A percentile compares a stretch with the other conserved stretches of the same genome.
These are phyloP conservation scores for Arthroderma sp. DNA, from an alignment of 2,329 filamentous ascomycete species.

Conservation along the genomic window DNA sequence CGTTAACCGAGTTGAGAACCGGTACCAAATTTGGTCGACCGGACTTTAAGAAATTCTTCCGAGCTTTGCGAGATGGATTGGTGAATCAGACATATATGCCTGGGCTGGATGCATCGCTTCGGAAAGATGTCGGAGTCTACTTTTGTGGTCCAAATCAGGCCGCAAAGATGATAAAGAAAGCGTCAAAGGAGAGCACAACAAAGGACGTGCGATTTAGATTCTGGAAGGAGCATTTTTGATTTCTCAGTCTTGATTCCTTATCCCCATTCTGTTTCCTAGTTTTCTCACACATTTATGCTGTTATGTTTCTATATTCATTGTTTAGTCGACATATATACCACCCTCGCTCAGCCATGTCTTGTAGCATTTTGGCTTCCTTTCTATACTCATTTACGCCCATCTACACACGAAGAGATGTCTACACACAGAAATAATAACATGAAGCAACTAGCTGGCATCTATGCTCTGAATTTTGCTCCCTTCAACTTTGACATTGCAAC, in stretches of 20 bases:
- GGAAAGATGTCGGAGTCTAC: conserved; percentile 88
- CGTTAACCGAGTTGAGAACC: conserved; percentile 77
- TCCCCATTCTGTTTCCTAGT: background rate
- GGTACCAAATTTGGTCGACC: conserved; percentile 92
- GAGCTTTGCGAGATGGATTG: conserved; percentile 77
- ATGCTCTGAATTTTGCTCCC: too few species aligned
- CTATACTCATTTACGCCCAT: too few species aligned
- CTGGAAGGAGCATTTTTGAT: conserved; percentile 80
- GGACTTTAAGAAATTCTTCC: conserved; percentile 70
- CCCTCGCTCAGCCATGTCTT: too few species aligned
- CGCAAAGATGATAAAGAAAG: conserved; percentile 73
- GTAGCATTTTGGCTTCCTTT: too few species aligned
- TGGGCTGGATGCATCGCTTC: conserved; percentile 61
- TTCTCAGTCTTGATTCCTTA: background rate
- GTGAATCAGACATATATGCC: conserved; percentile 71
- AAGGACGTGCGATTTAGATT: conserved; percentile 86
- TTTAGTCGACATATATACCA: too few species aligned
- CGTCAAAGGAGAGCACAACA: conserved; percentile 58
- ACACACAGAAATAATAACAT: too few species aligned
- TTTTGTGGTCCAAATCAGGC: conserved; percentile 80
- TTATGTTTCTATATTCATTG: background rate
- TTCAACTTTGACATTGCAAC: too few species aligned
- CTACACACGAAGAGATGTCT: too few species aligned
- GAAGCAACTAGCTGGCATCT: too few species aligned
- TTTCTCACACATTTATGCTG: background rate